Evolutionary conservation across 352 stramenopile species (phyloP), one percentile per base, ranked within the genome.

Genomic region (Globisporangium camurandrum): DNA sequence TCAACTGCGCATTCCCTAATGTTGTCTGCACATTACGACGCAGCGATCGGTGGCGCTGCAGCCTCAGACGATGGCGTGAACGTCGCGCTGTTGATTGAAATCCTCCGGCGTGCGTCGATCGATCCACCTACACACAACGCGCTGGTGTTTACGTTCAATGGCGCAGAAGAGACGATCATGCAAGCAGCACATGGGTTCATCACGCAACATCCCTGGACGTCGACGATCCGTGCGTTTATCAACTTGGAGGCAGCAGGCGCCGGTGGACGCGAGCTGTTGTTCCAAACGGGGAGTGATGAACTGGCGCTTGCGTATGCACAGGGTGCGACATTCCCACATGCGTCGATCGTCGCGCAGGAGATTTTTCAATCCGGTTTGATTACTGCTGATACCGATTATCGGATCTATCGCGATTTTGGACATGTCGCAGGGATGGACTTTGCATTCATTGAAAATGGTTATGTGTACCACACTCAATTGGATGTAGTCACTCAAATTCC

Each of bases 121-220:
- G n/a, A 63, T 19, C 73, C 75, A 24, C 75, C 74, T 0, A 54
- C 55, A 43, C 57, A 82, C 37, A 67, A 64, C 22, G 75, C 75
- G 12, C 49, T 90, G 3, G 62, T 90, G 16, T 90, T 90, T 62
- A 90, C 86, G 42, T 90, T 90, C 52, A 90, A 90, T 44, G 79
- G 79, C 30, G 79, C 75, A 0, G 75, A 90, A 50, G 79, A 90
- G 47, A 90, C 79, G 14, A 85, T 90, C 33, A 74, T 87, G 57
- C 79, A 90, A 48, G 79, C 75, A 0, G 73, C 79, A 12, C 79
- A 90, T 48, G 79, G 79, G 1, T 90, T 90, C 54, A 88, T 90
- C 52, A 90, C 79, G 11, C 75, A 86, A 52, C 79, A 90, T 53
- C 69, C 73, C 34, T 90, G 79, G 79, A 86, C 67, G 4, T 51